phyloP scores from a whole-genome alignment of 2,329 filamentous ascomycete species.

The Scedosporium boydii region DNA sequence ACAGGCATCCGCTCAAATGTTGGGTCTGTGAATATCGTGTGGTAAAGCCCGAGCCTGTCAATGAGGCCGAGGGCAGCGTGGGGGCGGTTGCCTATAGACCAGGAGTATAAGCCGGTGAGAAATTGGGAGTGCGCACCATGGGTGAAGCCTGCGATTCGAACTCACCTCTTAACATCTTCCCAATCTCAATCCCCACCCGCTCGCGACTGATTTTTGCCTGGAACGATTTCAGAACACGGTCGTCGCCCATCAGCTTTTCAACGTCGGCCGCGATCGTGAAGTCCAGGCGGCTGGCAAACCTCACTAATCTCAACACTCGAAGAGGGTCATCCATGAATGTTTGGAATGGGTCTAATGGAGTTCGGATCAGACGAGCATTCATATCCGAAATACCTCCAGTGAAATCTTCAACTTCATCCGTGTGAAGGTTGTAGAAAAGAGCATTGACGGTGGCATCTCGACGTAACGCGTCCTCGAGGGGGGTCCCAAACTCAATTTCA shows the following conservation, averaged over 20 bases:
- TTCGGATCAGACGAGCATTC: conserved; percentile 62
- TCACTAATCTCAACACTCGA: conserved; percentile 73
- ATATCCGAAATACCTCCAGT: conserved; percentile 73
- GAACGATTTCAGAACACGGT: conserved; percentile 71
- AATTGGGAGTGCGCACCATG: background rate
- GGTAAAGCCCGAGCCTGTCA: conserved; percentile 57
- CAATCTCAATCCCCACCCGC: conserved; percentile 74
- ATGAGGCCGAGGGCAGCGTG: conserved; percentile 54
- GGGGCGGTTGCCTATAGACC: conserved; percentile 43
- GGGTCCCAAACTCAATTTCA: conserved; percentile 86
- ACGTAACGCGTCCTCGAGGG: conserved; percentile 78
- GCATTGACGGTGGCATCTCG: conserved; percentile 93
- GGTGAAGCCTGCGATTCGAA: background rate
- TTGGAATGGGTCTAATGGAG: conserved; percentile 77
- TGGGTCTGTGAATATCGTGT: conserved; percentile 65
- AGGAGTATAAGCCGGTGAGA: background rate
- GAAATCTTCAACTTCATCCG: conserved; percentile 72
- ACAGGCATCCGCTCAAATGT: conserved; percentile 36
- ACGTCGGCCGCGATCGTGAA: conserved; percentile 68
- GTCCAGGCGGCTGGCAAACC: conserved; percentile 77
- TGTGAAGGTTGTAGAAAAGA: conserved; percentile 89
- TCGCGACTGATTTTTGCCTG: conserved; percentile 85
- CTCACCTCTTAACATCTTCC: conserved; percentile 78
- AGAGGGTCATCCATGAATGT: conserved; percentile 94
- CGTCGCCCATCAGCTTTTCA: conserved; percentile 64